phyloP scores from a whole-genome alignment of 108 stramenopile species.

The Heterococcus sp. region DNA sequence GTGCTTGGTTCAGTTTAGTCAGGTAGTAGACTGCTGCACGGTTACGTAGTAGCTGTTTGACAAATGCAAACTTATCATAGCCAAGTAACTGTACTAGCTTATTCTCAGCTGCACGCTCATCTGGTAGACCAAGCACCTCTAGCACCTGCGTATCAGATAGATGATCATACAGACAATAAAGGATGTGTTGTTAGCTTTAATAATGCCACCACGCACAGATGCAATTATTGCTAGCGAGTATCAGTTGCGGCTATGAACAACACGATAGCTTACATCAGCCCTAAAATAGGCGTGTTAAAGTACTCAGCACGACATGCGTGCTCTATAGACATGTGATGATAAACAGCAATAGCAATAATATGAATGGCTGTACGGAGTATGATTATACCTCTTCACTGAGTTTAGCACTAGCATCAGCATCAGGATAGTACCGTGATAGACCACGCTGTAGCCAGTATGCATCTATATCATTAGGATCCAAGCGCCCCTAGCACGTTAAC shows the following conservation, averaged over 20 bases:
- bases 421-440: conserved; percentile 74
- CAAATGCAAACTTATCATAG: conserved; percentile 90
- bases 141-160: too few species aligned
- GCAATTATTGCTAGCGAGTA: too few species aligned
- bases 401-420: conserved; percentile 76
- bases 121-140: conserved; percentile 41
- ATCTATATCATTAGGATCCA: conserved; percentile 79
- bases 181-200: too few species aligned
- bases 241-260: too few species aligned
- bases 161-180: too few species aligned
- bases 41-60: conserved; percentile 82
- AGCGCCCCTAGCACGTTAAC: neutral
- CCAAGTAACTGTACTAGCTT: conserved; percentile 84
- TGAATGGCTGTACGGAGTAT: too few species aligned
- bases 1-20: conserved; percentile 84
- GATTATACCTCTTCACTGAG: conserved; percentile 74
- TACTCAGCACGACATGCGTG: too few species aligned
- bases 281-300: too few species aligned
- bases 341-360: too few species aligned
- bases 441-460: conserved; percentile 74
- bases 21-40: conserved; percentile 82
- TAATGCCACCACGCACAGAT: too few species aligned
- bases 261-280: too few species aligned
- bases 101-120: conserved; percentile 89
- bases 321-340: too few species aligned